phyloP scores from a whole-genome alignment of 306 rosid species.

The Corylus heterophylla region DNA sequence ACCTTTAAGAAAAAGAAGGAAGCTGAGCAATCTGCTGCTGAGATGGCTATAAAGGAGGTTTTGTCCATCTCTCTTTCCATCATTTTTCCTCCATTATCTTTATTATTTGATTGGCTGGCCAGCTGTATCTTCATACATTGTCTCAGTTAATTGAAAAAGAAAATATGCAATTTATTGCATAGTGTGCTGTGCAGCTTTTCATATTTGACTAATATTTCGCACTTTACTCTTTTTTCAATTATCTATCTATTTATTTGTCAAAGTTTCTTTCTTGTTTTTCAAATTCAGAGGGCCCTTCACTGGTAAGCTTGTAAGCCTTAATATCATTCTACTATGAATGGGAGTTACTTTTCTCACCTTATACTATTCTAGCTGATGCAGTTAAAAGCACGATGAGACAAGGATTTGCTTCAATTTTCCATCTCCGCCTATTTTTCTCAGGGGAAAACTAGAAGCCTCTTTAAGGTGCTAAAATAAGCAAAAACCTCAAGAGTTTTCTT shows the following conservation, averaged over 20 bases:
- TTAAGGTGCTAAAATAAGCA: neutral
- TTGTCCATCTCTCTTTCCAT: constrained; percentile 19
- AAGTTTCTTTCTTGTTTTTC: no score
- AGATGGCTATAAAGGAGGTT: constrained; percentile 85
- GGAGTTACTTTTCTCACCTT: no score
- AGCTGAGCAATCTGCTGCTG: constrained; percentile 93
- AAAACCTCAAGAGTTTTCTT: neutral
- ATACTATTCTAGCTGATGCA: no score
- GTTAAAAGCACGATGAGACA: no score
- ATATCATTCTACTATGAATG: no score
- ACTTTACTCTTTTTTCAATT: constrained; percentile 1
- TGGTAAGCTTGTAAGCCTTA: no score
- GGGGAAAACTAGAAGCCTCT: neutral
- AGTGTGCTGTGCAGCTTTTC: no score
- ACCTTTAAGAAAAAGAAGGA: constrained; percentile 83
- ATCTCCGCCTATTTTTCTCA: no score
- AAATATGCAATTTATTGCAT: no score
- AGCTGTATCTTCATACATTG: neutral
- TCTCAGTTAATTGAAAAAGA: no score
- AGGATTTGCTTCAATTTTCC: no score
- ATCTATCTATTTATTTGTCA: constrained; percentile 16
- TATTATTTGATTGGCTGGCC: neutral
- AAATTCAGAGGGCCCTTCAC: no score
- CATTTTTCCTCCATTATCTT: neutral
- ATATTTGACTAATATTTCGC: neutral